Base-by-base conservation (phyloP, 129 eudicot species). In the Flaveria ramosissima region DNA sequence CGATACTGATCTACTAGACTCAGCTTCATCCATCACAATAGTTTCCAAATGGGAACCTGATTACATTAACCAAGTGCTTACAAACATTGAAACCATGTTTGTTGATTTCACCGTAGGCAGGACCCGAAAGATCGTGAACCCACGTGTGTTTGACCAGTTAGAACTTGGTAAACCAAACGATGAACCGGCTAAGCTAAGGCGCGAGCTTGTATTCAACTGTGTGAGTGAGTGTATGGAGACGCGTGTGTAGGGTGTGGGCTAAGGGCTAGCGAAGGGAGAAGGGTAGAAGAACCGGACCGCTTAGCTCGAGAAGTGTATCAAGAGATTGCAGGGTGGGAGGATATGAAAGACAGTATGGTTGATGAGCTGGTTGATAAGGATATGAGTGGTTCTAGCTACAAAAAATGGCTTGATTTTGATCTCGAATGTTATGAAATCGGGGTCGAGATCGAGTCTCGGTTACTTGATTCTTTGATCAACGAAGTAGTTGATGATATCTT, bases 301-400 rank as follows among this genome's bases (percentile, higher is more conserved):
- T 77, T 94, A 72, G 90, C 93, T 1, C 84, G 78, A 43, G 94
- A 94, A 47, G 90, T 94, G 46, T 83, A 86, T 59, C 85, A 61
- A 56, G 97, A 94, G 83, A 94, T 94, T n/a, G 47, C 76, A 21
- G 80, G 78, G 9, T 94, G 89, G 93, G 84, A 83, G 74, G 83
- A 78, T 19, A 74, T 89, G 92, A 88, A 88, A 43, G 86, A 91
- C 27, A 81, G 81, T 76, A 89, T 87, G 97, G 99, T 94, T 16
- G 99, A 94, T 77, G 97, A 91, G 75, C 89, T 94, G 20, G 93
- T 94, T 6, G 97, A 91, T 69, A 83, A 79, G 78, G 97, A 94
- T 77, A 94, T 94, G 99, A 91, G 97, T 73, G 85, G 90, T 78
- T 53, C 71, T 21, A 43, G 68, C 32, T 91, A 96, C 55, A 85